Evolutionary conservation across 2,329 filamentous ascomycete species (phyloP).

Genomic region (Colletotrichum endophyticum): DNA sequence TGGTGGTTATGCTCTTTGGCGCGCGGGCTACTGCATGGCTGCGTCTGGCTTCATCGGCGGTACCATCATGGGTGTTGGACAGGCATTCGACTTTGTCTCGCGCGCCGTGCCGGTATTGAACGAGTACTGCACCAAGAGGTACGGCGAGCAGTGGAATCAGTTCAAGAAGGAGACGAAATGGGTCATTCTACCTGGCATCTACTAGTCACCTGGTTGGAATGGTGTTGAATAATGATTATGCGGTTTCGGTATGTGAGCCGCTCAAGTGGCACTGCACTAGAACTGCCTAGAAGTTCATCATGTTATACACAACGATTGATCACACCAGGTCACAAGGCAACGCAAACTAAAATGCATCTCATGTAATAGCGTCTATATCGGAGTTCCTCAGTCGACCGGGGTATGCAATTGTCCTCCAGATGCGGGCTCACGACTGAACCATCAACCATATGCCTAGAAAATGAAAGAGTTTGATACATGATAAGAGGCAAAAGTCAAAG

Average conservation of each 20-base stretch:
- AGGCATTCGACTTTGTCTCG: constrained; percentile 33
- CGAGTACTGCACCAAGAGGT: constrained; percentile 39
- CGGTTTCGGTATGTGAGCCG: not conserved
- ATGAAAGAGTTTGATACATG: not conserved
- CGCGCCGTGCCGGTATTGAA: constrained; percentile 37
- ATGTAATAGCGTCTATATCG: not conserved
- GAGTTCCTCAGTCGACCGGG: not conserved
- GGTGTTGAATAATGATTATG: not conserved
- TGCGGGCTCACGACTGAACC: not conserved
- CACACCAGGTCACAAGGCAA: not conserved
- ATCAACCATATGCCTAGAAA: not conserved
- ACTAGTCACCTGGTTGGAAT: constrained; percentile 22
- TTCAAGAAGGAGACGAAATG: constrained; percentile 43
- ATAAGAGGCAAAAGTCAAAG: not conserved
- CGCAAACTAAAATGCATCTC: not conserved
- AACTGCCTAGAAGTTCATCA: not conserved
- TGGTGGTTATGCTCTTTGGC: constrained; percentile 40
- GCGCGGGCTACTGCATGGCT: constrained; percentile 35
- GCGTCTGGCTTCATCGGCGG: constrained; percentile 40
- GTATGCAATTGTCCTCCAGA: constrained; percentile 7
- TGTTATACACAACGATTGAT: not conserved
- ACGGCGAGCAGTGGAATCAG: constrained; percentile 41
- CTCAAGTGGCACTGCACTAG: not conserved
- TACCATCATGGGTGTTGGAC: constrained; percentile 28
- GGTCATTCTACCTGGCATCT: constrained; percentile 40